Evolutionary conservation across 1,284 basidiomycete species (phyloP).

Genomic region (Cerioporus squamosus): DNA sequence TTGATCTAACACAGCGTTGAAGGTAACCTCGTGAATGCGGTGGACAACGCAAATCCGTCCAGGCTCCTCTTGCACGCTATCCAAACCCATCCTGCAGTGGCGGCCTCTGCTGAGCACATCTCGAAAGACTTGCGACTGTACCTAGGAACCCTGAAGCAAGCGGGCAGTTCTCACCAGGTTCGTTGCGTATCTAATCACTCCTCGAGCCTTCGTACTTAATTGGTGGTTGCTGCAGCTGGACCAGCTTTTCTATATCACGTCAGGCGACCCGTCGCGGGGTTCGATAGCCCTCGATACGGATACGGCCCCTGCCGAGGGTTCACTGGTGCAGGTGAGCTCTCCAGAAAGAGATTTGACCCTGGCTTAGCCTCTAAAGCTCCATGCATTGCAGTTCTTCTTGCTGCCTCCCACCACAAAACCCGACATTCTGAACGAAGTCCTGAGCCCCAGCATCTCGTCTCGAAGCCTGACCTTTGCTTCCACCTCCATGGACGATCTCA

Average conservation of each 20-base stretch:
- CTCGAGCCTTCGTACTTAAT: not conserved
- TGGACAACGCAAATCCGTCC: conserved; percentile 73
- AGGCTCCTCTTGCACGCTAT: conserved; percentile 70
- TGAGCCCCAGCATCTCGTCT: not conserved
- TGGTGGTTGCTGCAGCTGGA: conserved; percentile 35
- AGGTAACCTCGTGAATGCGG: conserved; percentile 77
- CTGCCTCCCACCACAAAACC: conserved; percentile 5
- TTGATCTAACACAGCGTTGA: conserved; percentile 55
- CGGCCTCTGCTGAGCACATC: not conserved
- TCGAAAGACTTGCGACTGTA: conserved; percentile 37
- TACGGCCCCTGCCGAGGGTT: conserved; percentile 59
- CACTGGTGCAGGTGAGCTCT: conserved; percentile 62
- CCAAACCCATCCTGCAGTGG: conserved; percentile 28
- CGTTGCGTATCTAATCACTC: conserved; percentile 4
- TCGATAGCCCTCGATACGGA: conserved; percentile 72
- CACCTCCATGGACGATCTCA: conserved; percentile 17
- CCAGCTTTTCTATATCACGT: conserved; percentile 64
- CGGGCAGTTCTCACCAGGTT: conserved; percentile 30
- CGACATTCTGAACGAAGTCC: conserved; percentile 7
- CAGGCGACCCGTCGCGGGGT: conserved; percentile 82
- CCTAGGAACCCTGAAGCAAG: conserved; percentile 48
- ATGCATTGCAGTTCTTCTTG: conserved; percentile 9
- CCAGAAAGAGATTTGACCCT: conserved; percentile 8
- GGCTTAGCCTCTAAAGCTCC: conserved; percentile 13
- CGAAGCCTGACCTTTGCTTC: conserved; percentile 20